These are phyloP conservation scores for Lactarius evosmus DNA, from an alignment of 768 basidiomycete genomes.

Conservation along the genomic window DNA sequence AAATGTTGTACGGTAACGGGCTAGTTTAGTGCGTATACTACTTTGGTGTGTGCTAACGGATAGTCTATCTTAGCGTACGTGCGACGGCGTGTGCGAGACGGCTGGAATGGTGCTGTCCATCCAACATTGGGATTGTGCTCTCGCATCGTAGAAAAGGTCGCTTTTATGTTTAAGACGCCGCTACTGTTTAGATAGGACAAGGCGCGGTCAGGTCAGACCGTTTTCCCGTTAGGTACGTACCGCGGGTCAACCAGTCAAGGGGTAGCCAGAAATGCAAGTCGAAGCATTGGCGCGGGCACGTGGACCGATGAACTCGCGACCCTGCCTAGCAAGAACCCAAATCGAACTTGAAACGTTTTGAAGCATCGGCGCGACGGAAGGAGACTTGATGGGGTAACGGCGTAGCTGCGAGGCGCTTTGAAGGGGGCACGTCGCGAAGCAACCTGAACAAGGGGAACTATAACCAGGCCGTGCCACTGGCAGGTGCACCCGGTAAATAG, in stretches of 20 bases:
- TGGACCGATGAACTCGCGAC: not conserved
- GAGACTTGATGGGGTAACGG: not conserved
- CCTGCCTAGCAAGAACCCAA: not conserved
- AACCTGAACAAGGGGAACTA: not conserved
- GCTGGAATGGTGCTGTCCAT: too few species aligned
- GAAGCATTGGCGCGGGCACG: not conserved
- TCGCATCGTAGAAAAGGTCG: too few species aligned
- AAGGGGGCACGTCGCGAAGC: not conserved
- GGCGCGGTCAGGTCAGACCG: not conserved
- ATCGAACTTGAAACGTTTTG: not conserved
- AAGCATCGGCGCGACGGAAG: not conserved
- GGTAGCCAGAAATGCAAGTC: not conserved
- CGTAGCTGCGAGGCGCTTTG: not conserved
- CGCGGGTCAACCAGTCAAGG: too few species aligned
- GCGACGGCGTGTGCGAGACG: too few species aligned
- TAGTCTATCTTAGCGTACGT: too few species aligned
- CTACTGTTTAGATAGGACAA: not conserved
- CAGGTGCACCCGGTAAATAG: not conserved
- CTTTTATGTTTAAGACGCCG: not conserved
- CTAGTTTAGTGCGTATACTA: too few species aligned
- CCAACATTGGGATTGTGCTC: too few species aligned
- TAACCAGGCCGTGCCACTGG: not conserved
- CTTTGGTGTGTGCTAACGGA: too few species aligned
- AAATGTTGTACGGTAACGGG: too few species aligned
- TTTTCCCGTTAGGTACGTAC: not conserved